Percentiles rank a stretch among this genome's conserved stretches.
Evolutionary conservation across 2,329 filamentous ascomycete genomes (phyloP).

Genomic region (Dactylellina leptospora): DNA sequence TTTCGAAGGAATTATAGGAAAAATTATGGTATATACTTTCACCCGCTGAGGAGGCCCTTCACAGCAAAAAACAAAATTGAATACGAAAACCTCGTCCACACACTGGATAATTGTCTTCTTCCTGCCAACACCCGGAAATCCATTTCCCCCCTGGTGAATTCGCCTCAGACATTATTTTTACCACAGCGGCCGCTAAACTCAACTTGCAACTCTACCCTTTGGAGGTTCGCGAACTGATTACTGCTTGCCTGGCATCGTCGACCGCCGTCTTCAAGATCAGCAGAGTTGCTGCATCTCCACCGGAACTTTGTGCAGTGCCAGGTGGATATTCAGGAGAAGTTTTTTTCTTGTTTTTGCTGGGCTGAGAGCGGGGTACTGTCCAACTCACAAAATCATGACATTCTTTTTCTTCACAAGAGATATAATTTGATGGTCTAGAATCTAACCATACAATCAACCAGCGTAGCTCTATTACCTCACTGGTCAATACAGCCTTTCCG

Average conservation of each 20-base stretch:
- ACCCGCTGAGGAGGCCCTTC: constrained; percentile 11
- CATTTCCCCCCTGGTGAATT: constrained; percentile 35
- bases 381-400: constrained; percentile 47
- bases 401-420: constrained; percentile 30
- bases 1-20: constrained; percentile 25
- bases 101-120: constrained; percentile 25
- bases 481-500: constrained; percentile 1
- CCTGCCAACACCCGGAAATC: constrained; percentile 33
- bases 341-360: not conserved
- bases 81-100: not conserved
- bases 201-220: constrained; percentile 25
- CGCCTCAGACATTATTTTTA: constrained; percentile 44
- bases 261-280: constrained; percentile 21
- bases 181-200: constrained; percentile 42
- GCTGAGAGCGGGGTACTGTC: constrained; percentile 44
- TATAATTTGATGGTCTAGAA: constrained; percentile 24
- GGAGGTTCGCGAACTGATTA: constrained; percentile 45
- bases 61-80: not conserved
- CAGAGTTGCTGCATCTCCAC: not conserved
- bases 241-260: constrained; percentile 40
- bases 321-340: constrained; percentile 27
- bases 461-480: constrained; percentile 19
- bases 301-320: constrained; percentile 6
- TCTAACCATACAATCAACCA: constrained; percentile 28
- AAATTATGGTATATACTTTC: constrained; percentile 13